Evolutionary conservation across 129 eudicot species (phyloP).

Genomic region (Pittosporum tobira): DNA sequence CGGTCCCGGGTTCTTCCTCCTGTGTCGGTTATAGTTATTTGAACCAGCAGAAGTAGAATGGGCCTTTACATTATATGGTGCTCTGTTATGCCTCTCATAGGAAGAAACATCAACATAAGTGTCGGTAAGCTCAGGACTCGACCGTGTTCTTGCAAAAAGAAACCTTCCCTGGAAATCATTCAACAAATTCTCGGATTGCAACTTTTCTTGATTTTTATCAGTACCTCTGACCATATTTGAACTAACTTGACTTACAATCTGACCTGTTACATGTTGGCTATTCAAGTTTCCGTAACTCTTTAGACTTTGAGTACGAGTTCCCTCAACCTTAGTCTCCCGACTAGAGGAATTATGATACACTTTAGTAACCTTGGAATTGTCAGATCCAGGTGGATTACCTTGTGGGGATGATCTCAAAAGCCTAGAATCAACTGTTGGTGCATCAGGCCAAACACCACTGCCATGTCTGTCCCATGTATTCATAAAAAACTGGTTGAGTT

Average conservation of each 20-base stretch:
- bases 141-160: constrained; percentile 74
- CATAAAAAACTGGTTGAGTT: constrained; percentile 60
- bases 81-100: constrained; percentile 36
- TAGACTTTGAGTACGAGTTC: constrained; percentile 2
- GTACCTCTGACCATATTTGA: constrained; percentile 18
- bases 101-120: constrained; percentile 35
- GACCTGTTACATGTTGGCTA: constrained; percentile 26
- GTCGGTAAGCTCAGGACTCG: constrained; percentile 86
- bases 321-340: constrained; percentile 28
- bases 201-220: constrained; percentile 33
- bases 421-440: constrained; percentile 28
- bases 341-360: constrained; percentile 20
- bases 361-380: constrained; percentile 20
- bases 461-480: constrained; percentile 88
- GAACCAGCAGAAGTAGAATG: constrained; percentile 19
- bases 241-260: constrained; percentile 2
- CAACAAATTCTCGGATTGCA: constrained; percentile 35
- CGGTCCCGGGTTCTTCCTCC: constrained; percentile 39
- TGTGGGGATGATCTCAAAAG: constrained; percentile 20
- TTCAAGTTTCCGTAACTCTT: constrained; percentile 20
- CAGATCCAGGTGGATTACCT: constrained; percentile 17
- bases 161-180: constrained; percentile 50
- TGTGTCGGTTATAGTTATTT: constrained; percentile 19
- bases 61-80: constrained; percentile 31
- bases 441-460: constrained; percentile 74